Percentiles rank a stretch among this genome's conserved stretches.
Evolutionary conservation across 2,329 filamentous ascomycete genomes (phyloP).

Genomic region (Pezicula carpinea): DNA sequence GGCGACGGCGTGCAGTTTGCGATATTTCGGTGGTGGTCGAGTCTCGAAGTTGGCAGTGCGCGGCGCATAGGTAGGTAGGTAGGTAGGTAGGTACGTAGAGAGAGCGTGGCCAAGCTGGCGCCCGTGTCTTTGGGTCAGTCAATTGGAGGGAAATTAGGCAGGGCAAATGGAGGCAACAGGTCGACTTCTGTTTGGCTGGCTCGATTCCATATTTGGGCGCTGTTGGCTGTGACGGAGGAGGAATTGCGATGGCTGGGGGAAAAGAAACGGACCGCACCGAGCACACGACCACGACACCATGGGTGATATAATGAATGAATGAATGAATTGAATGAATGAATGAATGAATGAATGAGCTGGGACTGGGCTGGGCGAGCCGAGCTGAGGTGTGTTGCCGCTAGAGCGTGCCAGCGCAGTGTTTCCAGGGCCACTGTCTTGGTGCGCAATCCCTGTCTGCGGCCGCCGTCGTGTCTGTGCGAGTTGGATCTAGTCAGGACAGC

Average conservation of each 20-base stretch:
- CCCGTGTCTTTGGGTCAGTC: not conserved
- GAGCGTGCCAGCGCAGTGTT: too few relatives aligned
- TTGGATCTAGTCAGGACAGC: too few relatives aligned
- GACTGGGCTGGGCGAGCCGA: too few relatives aligned
- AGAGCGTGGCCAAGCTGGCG: not conserved
- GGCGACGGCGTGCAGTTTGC: not conserved
- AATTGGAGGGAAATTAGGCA: not conserved
- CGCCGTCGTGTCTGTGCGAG: too few relatives aligned
- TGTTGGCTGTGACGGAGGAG: not conserved
- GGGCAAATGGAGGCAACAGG: not conserved
- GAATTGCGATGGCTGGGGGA: not conserved
- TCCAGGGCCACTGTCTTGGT: too few relatives aligned
- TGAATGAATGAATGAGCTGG: too few relatives aligned
- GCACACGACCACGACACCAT: too few relatives aligned
- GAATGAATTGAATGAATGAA: too few relatives aligned
- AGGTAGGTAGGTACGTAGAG: not conserved
- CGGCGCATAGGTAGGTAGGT: not conserved
- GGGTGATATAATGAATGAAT: too few relatives aligned
- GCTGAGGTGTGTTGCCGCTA: too few relatives aligned
- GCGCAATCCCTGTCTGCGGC: too few relatives aligned
- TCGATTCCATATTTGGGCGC: slow-evolving; percentile 1
- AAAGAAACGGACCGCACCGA: not conserved
- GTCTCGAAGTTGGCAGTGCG: not conserved
- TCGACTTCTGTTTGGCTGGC: slow-evolving; percentile 3
- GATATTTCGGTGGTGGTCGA: not conserved